Conservation (phyloP, 2,329 filamentous ascomycete genomes). For the Coniochaeta sp. region DNA sequence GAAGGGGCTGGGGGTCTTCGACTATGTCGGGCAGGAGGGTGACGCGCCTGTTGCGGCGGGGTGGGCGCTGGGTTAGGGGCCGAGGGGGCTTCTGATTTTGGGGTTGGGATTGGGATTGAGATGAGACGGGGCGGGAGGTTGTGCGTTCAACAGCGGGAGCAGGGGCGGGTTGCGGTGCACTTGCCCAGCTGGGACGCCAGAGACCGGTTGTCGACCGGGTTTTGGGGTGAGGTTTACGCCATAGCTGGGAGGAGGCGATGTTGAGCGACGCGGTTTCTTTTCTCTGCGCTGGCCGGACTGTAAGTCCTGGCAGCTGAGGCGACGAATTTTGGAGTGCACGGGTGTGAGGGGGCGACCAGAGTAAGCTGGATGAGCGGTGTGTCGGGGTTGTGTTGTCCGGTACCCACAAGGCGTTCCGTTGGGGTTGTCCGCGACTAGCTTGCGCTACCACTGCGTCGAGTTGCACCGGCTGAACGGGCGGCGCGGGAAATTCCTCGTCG, state of each 20-base stretch:
- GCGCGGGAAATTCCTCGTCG: conserved; percentile 27
- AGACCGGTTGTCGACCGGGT: conserved; percentile 16
- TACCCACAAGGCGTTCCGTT: conserved; percentile 19
- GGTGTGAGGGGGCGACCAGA: conserved; percentile 19
- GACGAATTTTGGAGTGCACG: not conserved
- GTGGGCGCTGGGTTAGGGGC: conserved; percentile 44
- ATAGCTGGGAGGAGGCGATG: conserved; percentile 30
- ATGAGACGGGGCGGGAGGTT: conserved; percentile 6
- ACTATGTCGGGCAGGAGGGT: conserved; percentile 56
- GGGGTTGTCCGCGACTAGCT: not conserved
- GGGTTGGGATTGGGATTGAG: not conserved
- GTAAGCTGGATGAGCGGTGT: conserved; percentile 7
- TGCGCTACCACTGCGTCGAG: not conserved
- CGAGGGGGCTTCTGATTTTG: conserved; percentile 24
- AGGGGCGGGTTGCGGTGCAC: conserved; percentile 15
- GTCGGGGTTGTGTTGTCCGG: conserved; percentile 6
- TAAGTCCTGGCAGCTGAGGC: conserved; percentile 21
- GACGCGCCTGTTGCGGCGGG: conserved; percentile 47
- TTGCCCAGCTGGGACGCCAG: conserved; percentile 23
- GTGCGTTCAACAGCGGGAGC: too few relatives aligned
- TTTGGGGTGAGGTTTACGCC: conserved; percentile 25
- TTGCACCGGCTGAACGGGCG: conserved; percentile 5
- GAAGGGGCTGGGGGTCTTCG: conserved; percentile 53
- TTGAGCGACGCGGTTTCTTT: conserved; percentile 24
- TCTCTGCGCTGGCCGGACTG: conserved; percentile 27